A percentile compares a stretch with the other conserved stretches of the same genome.
Conservation (phyloP, 2,329 filamentous ascomycete species). For the Blumeria graminis region DNA sequence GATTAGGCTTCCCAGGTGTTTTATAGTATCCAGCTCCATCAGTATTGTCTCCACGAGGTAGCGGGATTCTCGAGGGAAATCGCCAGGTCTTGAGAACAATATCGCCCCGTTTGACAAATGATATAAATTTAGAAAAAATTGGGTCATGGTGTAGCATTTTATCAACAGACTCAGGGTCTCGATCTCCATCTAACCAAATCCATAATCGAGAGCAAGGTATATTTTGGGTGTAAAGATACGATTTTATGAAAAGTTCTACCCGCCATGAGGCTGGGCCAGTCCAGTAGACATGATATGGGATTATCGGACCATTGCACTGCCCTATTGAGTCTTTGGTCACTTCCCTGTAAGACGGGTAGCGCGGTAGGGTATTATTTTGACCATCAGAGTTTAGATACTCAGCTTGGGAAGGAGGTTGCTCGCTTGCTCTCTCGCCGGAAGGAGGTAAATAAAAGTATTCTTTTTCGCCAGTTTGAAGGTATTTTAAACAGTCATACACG, state of each 20-base stretch:
- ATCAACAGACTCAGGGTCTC: slow-evolving; percentile 23
- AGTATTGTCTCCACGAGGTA: slow-evolving; percentile 23
- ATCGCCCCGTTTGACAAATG: slow-evolving; percentile 27
- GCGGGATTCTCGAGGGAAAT: slow-evolving; percentile 26
- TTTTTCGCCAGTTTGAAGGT: slow-evolving; percentile 22
- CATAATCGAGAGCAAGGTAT: slow-evolving; percentile 27
- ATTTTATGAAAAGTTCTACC: slow-evolving; percentile 30
- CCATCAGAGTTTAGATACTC: slow-evolving; percentile 16
- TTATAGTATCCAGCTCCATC: slow-evolving; percentile 26
- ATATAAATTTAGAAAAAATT: slow-evolving; percentile 26
- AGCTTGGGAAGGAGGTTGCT: slow-evolving; percentile 12
- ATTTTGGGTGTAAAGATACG: slow-evolving; percentile 31
- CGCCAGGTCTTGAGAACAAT: slow-evolving; percentile 27
- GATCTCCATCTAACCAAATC: slow-evolving; percentile 29
- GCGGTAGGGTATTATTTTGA: slow-evolving; percentile 13
- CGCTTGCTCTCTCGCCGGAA: slow-evolving; percentile 12
- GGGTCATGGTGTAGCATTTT: slow-evolving; percentile 27
- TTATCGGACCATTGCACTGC: slow-evolving; percentile 28
- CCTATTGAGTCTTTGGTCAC: slow-evolving; percentile 20
- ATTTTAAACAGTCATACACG: slow-evolving; percentile 26
- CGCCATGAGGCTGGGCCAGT: slow-evolving; percentile 31
- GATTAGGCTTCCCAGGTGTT: slow-evolving; percentile 19
- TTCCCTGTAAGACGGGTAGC: slow-evolving; percentile 15
- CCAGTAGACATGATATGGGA: slow-evolving; percentile 32
- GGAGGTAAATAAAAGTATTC: slow-evolving; percentile 25